Percentiles rank a stretch among this genome's conserved stretches.
These are phyloP conservation scores for Mentha longifolia DNA, from an alignment of 257 asterid genomes.

Conservation along the genomic window DNA sequence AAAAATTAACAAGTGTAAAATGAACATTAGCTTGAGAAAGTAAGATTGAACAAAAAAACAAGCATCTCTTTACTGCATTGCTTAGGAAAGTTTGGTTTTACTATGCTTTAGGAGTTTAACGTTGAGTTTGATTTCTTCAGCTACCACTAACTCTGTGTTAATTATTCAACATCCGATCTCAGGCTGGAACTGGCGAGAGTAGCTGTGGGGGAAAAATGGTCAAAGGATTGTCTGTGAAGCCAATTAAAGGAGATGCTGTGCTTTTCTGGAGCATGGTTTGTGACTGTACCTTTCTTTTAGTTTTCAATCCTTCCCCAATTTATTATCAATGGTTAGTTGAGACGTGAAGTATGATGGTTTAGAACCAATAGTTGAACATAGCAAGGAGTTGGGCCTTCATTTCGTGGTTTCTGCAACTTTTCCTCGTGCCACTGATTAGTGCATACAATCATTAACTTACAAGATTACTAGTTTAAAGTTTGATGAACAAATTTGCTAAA, in stretches of 20 bases:
- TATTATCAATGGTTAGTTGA: conserved; percentile 1
- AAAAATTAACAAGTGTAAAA: background rate
- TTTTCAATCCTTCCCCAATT: background rate
- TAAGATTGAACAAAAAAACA: background rate
- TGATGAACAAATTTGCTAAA: too few species aligned
- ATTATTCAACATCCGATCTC: conserved; percentile 27
- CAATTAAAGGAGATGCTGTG: conserved; percentile 80
- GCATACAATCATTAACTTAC: too few species aligned
- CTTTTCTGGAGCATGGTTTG: conserved; percentile 98
- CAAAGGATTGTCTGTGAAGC: conserved; percentile 76
- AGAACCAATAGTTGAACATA: background rate
- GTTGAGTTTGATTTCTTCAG: conserved; percentile 5
- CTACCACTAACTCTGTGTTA: conserved; percentile 16
- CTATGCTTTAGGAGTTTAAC: background rate
- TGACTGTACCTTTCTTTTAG: too few species aligned
- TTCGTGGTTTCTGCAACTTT: background rate
- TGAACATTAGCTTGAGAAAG: conserved; percentile 6
- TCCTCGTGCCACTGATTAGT: too few species aligned
- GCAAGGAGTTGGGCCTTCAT: background rate
- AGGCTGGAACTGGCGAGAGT: conserved; percentile 81
- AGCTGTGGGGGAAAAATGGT: conserved; percentile 83
- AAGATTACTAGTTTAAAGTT: too few species aligned
- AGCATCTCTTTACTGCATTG: background rate
- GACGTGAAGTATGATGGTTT: conserved; percentile 3
- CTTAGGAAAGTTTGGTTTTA: background rate